Conservation (phyloP, 2,329 filamentous ascomycete species). For the Pyricularia pennisetigena region DNA sequence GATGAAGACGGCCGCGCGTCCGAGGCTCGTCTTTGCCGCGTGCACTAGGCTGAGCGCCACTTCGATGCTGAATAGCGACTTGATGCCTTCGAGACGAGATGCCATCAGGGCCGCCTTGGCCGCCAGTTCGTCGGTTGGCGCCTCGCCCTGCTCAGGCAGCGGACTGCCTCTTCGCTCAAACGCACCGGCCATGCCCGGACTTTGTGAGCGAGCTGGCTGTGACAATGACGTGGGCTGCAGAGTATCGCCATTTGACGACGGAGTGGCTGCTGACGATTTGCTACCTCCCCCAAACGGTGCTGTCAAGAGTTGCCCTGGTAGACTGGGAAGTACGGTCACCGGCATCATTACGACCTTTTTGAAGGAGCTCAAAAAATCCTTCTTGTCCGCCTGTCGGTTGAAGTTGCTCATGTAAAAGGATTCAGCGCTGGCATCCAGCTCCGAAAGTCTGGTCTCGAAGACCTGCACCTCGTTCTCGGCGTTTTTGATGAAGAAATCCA, state of each 20-base stretch:
- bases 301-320: conserved; percentile 48
- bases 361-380: conserved; percentile 92
- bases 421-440: conserved; percentile 83
- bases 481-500: conserved; percentile 71
- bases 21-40: conserved; percentile 76
- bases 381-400: conserved; percentile 89
- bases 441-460: conserved; percentile 88
- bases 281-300: conserved; percentile 39
- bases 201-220: conserved; percentile 36
- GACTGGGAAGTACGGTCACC: conserved; percentile 74
- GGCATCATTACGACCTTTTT: conserved; percentile 99
- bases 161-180: conserved; percentile 15
- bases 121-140: conserved; percentile 81
- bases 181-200: conserved; percentile 27
- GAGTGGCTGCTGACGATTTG: neutral
- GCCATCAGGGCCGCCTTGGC: conserved; percentile 98
- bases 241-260: conserved; percentile 17
- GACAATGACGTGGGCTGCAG: conserved; percentile 22
- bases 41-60: conserved; percentile 86
- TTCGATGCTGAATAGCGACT: conserved; percentile 91
- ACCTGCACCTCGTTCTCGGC: conserved; percentile 67
- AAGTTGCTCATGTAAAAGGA: conserved; percentile 95
- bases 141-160: conserved; percentile 42
- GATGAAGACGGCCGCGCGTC: conserved; percentile 76
- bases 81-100: conserved; percentile 86